Conservation (phyloP, 495 filamentous ascomycete genomes). For the Neurospora intermedia region DNA sequence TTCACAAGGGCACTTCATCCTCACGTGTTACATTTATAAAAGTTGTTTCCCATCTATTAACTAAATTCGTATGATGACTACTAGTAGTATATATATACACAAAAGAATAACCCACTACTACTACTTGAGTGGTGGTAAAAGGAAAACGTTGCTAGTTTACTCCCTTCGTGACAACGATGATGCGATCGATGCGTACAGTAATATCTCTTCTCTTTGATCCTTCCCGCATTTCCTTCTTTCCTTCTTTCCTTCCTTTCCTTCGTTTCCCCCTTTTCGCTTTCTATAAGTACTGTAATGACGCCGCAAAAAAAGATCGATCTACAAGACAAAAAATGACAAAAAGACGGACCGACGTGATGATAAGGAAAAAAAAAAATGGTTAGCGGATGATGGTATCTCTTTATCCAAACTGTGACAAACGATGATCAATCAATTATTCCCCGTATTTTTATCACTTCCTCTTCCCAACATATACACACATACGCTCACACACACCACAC, state of each 20-base stretch:
- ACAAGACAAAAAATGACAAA: not conserved
- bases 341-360: not conserved
- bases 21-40: too few relatives aligned
- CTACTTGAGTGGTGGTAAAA: not conserved
- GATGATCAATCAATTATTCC: not conserved
- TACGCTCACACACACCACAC: not conserved
- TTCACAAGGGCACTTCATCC: too few relatives aligned
- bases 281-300: not conserved
- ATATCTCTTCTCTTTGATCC: not conserved
- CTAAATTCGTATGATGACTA: not conserved
- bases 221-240: not conserved
- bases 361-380: not conserved
- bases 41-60: not conserved
- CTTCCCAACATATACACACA: not conserved
- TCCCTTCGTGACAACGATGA: not conserved
- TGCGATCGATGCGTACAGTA: not conserved
- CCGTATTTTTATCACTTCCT: not conserved
- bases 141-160: not conserved
- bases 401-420: not conserved
- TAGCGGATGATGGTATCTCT: not conserved
- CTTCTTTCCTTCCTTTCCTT: not conserved
- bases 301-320: not conserved
- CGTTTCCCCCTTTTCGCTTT: not conserved
- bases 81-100: not conserved
- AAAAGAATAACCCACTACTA: not conserved